Conservation (phyloP, 2,329 filamentous ascomycete genomes). For the Phialophora macrospora region DNA sequence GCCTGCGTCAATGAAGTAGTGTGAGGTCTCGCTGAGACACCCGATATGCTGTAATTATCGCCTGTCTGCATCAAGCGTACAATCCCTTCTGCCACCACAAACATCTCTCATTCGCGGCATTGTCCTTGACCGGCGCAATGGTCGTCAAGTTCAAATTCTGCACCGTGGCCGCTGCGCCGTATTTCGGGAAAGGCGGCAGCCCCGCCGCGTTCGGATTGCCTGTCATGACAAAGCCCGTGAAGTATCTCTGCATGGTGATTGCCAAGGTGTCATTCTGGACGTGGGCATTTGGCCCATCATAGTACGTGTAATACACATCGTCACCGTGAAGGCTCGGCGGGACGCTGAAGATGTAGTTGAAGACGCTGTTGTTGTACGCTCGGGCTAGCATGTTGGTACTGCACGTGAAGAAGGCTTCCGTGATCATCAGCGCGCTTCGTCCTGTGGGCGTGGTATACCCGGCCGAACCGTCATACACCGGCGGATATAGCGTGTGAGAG, state of each 20-base stretch:
- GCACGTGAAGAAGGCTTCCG: constrained; percentile 56
- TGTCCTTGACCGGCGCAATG: constrained; percentile 52
- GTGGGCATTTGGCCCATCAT: constrained; percentile 43
- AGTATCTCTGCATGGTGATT: constrained; percentile 39
- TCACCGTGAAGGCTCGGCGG: constrained; percentile 59
- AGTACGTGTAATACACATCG: constrained; percentile 60
- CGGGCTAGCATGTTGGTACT: constrained; percentile 59
- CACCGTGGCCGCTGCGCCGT: constrained; percentile 52
- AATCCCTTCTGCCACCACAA: constrained; percentile 60
- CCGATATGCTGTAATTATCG: too few relatives aligned
- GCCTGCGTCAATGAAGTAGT: too few relatives aligned
- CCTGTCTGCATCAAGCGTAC: constrained; percentile 32
- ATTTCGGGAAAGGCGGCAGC: constrained; percentile 53
- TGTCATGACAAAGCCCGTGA: constrained; percentile 45
- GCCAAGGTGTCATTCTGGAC: constrained; percentile 32
- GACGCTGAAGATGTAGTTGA: constrained; percentile 59
- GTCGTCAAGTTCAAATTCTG: constrained; percentile 51
- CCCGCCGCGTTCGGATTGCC: constrained; percentile 44
- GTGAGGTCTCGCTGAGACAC: too few relatives aligned
- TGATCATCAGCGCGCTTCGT: constrained; percentile 49
- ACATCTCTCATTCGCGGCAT: constrained; percentile 56
- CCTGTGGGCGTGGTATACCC: constrained; percentile 54
- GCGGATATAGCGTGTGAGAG: constrained; percentile 56
- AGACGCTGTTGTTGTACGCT: constrained; percentile 56
- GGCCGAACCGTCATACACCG: constrained; percentile 54